A percentile compares a stretch with the other conserved stretches of the same genome.
Conservation (phyloP, 495 filamentous ascomycete genomes). For the Talaromyces liani region DNA sequence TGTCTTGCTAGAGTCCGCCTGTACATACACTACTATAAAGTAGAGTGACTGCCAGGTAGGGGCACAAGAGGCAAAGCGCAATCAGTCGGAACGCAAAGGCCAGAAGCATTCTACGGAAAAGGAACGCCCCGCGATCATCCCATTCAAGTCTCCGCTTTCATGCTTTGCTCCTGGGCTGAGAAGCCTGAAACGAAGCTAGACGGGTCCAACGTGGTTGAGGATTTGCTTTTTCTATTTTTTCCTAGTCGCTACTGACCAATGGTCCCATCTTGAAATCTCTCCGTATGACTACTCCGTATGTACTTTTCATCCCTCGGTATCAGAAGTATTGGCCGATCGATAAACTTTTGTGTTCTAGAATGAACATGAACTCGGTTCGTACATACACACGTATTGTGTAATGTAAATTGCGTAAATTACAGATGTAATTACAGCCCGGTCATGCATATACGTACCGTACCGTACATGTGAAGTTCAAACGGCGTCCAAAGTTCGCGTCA, state of each 20-base stretch:
- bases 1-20: neutral
- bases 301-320: neutral
- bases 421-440: neutral
- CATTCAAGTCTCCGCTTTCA: neutral
- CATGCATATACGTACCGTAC: neutral
- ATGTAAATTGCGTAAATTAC: neutral
- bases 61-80: neutral
- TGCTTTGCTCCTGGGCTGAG: neutral
- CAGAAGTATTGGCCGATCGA: neutral
- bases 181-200: neutral
- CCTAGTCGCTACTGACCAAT: neutral
- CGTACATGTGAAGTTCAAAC: neutral
- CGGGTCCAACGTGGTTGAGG: neutral
- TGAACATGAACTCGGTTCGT: neutral
- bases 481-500: neutral
- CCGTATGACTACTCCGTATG: neutral
- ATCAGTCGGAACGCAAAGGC: neutral
- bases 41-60: neutral
- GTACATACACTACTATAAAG: neutral
- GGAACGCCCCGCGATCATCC: neutral
- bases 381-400: neutral
- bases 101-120: neutral
- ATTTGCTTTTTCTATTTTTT: neutral
- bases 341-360: neutral
- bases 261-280: neutral